Evolutionary conservation across 164 flowering plant genomes (phyloP), one percentile per base, ranked within the genome.

Genomic region (Berberis vulgaris): DNA sequence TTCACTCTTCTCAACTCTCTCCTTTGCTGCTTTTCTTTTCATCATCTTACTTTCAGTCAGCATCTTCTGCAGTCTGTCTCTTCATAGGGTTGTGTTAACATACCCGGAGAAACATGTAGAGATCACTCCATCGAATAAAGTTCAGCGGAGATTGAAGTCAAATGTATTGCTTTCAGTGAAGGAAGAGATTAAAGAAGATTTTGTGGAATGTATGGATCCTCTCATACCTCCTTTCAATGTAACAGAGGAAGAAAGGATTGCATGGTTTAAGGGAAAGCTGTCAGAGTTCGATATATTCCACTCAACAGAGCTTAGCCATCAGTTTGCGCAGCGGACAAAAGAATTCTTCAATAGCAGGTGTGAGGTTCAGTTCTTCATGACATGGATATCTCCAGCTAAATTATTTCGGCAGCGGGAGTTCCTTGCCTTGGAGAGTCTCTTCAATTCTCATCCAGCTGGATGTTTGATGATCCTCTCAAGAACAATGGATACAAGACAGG

Each of bases 381-480:
- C 96, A 10, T 92, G 98, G 98, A 84, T 92, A 66, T 77, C 91
- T 0, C 83, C 89, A 0, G 83, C 69, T 3, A 44, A 45, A 4
- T 69, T 69, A 0, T 90, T 88, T 38, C 77, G 86, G 2, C 57
- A 66, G 10, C 68, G 96, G 50, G 98, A 90, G 60, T 50, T 81
- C 6, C 41, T 86, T 43, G 71, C 80, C 4, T 0, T 90, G 42
- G 94, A 93, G 62, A 83, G 80, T 53, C 73, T 93, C 9, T 85
- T 94, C 82, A 82, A 84, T 39, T 64, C 79, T 4, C 86, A 94
- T 55, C 93, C 95, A 0, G 11, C 65, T 3, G 90, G 84, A 4
- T 94, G 98, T 66, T 70, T 94, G 68, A 61, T 83, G 56, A 86
- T 94, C 56, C 68, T 87, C 3, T 94, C 98, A 0, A 47, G 61